phyloP scores from a whole-genome alignment of 306 rosid species.

The Delonix regia region DNA sequence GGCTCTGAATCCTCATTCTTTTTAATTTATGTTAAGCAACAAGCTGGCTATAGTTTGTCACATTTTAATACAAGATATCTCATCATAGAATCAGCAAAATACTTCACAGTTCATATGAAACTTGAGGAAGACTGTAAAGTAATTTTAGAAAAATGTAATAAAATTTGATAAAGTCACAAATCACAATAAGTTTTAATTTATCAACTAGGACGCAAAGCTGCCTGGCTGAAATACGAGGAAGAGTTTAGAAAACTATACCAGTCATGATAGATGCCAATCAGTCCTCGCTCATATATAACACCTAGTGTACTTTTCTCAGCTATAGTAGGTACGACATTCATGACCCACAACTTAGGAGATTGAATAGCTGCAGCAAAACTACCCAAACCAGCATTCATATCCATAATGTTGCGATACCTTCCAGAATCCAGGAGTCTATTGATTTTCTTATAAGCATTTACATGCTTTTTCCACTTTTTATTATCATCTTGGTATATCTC shows the following conservation, averaged over 20 bases:
- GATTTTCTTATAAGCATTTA: constrained; percentile 77
- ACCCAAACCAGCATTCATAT: constrained; percentile 95
- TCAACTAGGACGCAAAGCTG: constrained; percentile 9
- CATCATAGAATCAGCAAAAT: neutral
- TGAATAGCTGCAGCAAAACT: constrained; percentile 86
- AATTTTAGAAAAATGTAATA: neutral
- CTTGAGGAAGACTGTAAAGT: neutral
- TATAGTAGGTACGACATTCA: constrained; percentile 92
- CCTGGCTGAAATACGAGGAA: constrained; percentile 3
- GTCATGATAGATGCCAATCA: constrained; percentile 93
- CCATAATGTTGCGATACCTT: constrained; percentile 97
- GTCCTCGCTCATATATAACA: constrained; percentile 75
- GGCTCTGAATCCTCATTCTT: neutral
- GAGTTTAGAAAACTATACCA: constrained; percentile 59
- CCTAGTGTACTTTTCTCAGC: constrained; percentile 81
- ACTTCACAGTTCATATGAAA: neutral
- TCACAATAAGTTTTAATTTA: neutral
- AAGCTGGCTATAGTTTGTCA: neutral
- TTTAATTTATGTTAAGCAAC: neutral
- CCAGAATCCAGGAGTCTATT: constrained; percentile 73
- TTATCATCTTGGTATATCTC: constrained; percentile 69
- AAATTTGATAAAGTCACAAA: neutral
- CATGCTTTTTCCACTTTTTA: constrained; percentile 84
- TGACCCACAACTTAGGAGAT: constrained; percentile 87
- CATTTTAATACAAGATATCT: constrained; percentile 26